Conservation (phyloP, 2,329 filamentous ascomycete species). For the Mollisia scopiformis region DNA sequence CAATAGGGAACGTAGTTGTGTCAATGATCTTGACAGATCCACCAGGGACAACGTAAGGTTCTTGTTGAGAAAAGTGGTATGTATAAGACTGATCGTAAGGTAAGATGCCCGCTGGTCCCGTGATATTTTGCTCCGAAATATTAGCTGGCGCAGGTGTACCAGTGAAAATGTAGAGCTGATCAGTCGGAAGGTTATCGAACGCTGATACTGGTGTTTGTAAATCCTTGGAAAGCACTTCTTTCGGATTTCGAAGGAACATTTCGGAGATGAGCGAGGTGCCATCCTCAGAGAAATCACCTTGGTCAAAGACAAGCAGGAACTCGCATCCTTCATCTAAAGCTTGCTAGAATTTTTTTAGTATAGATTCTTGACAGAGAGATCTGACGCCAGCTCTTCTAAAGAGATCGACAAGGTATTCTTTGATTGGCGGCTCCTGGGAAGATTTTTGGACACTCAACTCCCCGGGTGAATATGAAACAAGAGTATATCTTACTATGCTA, state of each 20-base stretch:
- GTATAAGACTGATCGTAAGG: slow-evolving; percentile 45
- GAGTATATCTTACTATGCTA: no score
- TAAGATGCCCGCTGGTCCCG: slow-evolving; percentile 46
- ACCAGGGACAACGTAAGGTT: slow-evolving; percentile 52
- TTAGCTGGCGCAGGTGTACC: slow-evolving; percentile 50
- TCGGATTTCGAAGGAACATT: slow-evolving; percentile 32
- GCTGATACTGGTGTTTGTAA: slow-evolving; percentile 50
- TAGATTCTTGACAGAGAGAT: no score
- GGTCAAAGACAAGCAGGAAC: slow-evolving; percentile 63
- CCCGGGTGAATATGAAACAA: no score
- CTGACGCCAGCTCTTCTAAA: no score
- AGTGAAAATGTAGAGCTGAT: slow-evolving; percentile 56
- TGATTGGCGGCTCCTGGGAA: no score
- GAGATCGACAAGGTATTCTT: no score
- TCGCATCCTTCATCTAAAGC: slow-evolving; percentile 58
- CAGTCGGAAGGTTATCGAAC: slow-evolving; percentile 49
- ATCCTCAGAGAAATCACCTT: slow-evolving; percentile 61
- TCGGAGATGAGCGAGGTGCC: slow-evolving; percentile 55
- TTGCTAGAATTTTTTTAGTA: no score
- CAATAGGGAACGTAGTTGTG: slow-evolving; percentile 58
- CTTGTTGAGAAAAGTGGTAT: slow-evolving; percentile 51
- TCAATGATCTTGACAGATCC: slow-evolving; percentile 64
- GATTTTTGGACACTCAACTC: no score
- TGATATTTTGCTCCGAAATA: slow-evolving; percentile 49
- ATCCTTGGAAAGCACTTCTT: slow-evolving; percentile 57